Evolutionary conservation across 176 grass and related monocot genomes (phyloP), one percentile per base, ranked within the genome.

Genomic region (Hordeum marinum): DNA sequence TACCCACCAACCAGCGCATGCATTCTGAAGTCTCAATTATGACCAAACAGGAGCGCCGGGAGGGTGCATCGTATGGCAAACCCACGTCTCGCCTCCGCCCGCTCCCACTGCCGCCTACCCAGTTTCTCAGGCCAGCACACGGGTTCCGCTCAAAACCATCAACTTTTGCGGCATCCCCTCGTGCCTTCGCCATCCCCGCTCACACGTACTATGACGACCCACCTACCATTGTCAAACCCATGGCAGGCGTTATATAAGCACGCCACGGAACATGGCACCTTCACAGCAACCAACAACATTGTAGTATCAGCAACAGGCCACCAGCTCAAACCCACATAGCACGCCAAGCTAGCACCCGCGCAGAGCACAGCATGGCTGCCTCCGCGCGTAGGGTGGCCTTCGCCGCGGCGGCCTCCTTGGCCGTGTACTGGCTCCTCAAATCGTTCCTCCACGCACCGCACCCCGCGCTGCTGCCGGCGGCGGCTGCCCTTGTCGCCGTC

Each of bases 51-150:
- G 3, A 2, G 41, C 6, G 41, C 54, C 39, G 39, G 8, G 39
- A 40, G 4, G 39, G 39, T 40, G 39, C 39, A 40, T 40, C 32
- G 5, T 3, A 57, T 21, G 54, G 54, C 52, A 21, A 55, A 21
- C 7, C 52, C 52, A 21, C 54, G 54, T 21, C 54, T 7, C 54
- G 12, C 0, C 12, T 3, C 58, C n/a, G 42, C n/a, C n/a, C n/a
- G n/a, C n/a, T n/a, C n/a, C n/a, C n/a, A n/a, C n/a, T n/a, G n/a
- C 20, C 62, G 31, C 70, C 82, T 35, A 84, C 82, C 71, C 41
- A 5, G 82, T 65, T 65, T 83, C 71, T 27, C 2, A 12, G 0
- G 8, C 0, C 20, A 42, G 60, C 82, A 76, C 82, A 84, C 82
- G 60, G 82, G 14, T 84, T 84, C 60, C 40, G 14, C 60, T 1